Base-by-base conservation (phyloP, 1,284 basidiomycete species). In the Marasmius oreades region DNA sequence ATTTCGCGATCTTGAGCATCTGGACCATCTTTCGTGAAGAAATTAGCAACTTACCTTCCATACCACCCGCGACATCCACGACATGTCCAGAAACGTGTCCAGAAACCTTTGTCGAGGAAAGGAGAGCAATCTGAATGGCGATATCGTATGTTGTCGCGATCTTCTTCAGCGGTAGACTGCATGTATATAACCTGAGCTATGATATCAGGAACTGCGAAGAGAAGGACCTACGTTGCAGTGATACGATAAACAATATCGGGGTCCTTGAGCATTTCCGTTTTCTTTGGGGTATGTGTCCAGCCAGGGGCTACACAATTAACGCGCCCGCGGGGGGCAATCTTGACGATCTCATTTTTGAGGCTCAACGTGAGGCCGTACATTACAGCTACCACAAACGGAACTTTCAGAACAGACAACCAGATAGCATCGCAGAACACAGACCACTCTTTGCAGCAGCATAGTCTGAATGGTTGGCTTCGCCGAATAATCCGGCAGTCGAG, bases 321-420 rank as follows among this genome's bases (percentile, higher is more conserved):
- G 12, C 88, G 76, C 0, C 78, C 89, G 44, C 68, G 75, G 0
- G 87, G 86, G 0, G 86, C 87, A 60, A 90, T 82, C 66, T 81
- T 81, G 31, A 91, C 87, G 56, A 90, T 90, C 68, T 91, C 88
- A 65, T 90, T 90, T 70, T 90, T 90, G 60, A 91, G 74, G 3
- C 82, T 77, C 60, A 85, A 70, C 1, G 82, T 80, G 37, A 91
- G 68, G 1, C 88, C 89, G 59, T 88, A 85, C 85, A 90, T 90
- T 73, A 91, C 77, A 0, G 82, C 88, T 81, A 11, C n/a, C 44
- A 33, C 34, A 22, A 33, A 14, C 16, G 18, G 51, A 34, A 23
- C 26, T 20, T 36, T 42, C 6, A 34, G 31, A 18, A 24, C 45
- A 46, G 53, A 37, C 55, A 42, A 53, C 47, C 48, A 22, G 11